phyloP scores from a whole-genome alignment of 1,284 basidiomycete species.

The Microstroma glucosiphilum region DNA sequence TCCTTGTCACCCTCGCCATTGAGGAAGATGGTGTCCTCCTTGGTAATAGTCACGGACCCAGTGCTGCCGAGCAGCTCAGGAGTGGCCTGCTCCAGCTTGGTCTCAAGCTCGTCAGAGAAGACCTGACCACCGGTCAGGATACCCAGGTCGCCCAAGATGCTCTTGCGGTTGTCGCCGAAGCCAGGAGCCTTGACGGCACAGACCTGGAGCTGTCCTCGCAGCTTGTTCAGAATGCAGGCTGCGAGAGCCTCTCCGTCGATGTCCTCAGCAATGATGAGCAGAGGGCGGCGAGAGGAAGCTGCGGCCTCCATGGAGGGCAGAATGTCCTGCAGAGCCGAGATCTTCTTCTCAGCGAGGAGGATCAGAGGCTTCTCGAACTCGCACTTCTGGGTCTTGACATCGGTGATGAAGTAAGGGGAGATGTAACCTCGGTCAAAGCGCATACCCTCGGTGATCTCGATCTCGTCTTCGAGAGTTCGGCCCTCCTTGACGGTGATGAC shows the following conservation, averaged over 20 bases:
- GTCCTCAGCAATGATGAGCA: slow-evolving; percentile 95
- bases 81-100: slow-evolving; percentile 90
- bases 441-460: slow-evolving; percentile 99
- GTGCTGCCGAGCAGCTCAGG: slow-evolving; percentile 84
- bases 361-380: slow-evolving; percentile 96
- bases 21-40: slow-evolving; percentile 95
- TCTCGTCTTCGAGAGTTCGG: slow-evolving; percentile 90
- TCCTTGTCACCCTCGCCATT: slow-evolving; percentile 64
- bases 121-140: slow-evolving; percentile 96
- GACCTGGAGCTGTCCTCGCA: slow-evolving; percentile 89
- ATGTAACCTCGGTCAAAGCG: slow-evolving; percentile 98
- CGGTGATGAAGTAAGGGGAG: slow-evolving; percentile 97
- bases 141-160: slow-evolving; percentile 89
- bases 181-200: slow-evolving; percentile 93
- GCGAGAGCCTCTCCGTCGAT: slow-evolving; percentile 95
- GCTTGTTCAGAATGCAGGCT: slow-evolving; percentile 96
- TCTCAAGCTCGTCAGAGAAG: slow-evolving; percentile 95
- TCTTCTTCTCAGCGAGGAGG: slow-evolving; percentile 95
- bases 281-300: slow-evolving; percentile 80
- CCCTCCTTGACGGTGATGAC: slow-evolving; percentile 99
- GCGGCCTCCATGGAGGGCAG: slow-evolving; percentile 88
- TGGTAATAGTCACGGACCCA: slow-evolving; percentile 88
- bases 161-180: slow-evolving; percentile 98
- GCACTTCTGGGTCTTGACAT: slow-evolving; percentile 92
- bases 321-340: slow-evolving; percentile 88